phyloP scores from a whole-genome alignment of 192 early-diverging fungal genomes.

The Rhizoclosmatium sp. region DNA sequence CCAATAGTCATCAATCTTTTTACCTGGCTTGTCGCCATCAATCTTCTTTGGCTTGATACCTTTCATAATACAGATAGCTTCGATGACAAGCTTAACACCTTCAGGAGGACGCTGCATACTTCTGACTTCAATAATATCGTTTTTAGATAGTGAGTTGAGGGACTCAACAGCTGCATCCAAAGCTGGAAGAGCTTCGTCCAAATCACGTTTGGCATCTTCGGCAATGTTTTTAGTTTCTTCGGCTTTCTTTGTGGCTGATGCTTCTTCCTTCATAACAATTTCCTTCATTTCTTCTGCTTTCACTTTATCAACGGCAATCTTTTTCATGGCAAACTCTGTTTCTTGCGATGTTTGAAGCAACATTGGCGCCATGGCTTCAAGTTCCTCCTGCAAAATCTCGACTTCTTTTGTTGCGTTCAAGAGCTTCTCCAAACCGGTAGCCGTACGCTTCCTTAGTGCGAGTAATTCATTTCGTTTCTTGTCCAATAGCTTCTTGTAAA shows the following conservation, averaged over 20 bases:
- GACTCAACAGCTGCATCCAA: slow-evolving; percentile 68
- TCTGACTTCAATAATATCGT: slow-evolving; percentile 70
- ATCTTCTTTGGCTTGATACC: slow-evolving; percentile 69
- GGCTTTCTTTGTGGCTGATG: slow-evolving; percentile 64
- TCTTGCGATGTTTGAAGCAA: slow-evolving; percentile 68
- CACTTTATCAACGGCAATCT: slow-evolving; percentile 67
- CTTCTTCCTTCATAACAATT: slow-evolving; percentile 61
- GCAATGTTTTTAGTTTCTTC: slow-evolving; percentile 69
- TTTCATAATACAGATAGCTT: slow-evolving; percentile 73
- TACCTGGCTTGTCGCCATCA: slow-evolving; percentile 67
- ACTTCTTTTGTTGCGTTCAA: slow-evolving; percentile 68
- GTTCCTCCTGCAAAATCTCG: slow-evolving; percentile 68
- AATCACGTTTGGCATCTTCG: slow-evolving; percentile 66
- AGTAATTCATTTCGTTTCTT: slow-evolving; percentile 65
- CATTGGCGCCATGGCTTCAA: slow-evolving; percentile 72
- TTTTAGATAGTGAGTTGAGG: slow-evolving; percentile 65
- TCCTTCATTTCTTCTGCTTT: slow-evolving; percentile 69
- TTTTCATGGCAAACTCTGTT: slow-evolving; percentile 68
- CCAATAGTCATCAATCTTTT: slow-evolving; percentile 72
- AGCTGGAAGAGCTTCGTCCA: slow-evolving; percentile 68
- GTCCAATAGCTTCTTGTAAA: slow-evolving; percentile 64
- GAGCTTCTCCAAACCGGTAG: slow-evolving; percentile 68
- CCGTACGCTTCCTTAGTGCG: slow-evolving; percentile 59
- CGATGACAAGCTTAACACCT: slow-evolving; percentile 72
- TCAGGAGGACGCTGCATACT: slow-evolving; percentile 70